phyloP scores from a whole-genome alignment of 2,329 filamentous ascomycete genomes.

The Talaromyces amestolkiae region DNA sequence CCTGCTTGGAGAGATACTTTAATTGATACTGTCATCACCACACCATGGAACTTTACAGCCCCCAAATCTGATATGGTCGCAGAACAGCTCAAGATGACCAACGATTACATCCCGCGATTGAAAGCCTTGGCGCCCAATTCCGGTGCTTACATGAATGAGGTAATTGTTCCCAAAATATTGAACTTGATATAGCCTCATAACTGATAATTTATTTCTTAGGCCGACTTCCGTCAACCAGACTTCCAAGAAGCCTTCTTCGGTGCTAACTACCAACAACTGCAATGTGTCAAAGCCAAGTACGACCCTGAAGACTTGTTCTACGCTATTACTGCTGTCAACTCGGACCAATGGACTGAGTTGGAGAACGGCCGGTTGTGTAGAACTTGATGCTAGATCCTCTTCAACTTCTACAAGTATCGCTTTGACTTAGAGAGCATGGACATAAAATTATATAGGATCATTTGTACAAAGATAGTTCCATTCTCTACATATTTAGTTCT shows the following conservation, averaged over 20 bases:
- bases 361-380: conserved; percentile 15
- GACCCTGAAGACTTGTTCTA: conserved; percentile 38
- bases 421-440: not conserved
- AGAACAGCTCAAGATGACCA: conserved; percentile 39
- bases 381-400: not conserved
- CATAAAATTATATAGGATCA: not conserved
- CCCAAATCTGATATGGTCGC: conserved; percentile 37
- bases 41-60: conserved; percentile 39
- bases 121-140: conserved; percentile 40
- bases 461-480: not conserved
- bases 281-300: conserved; percentile 18
- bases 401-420: not conserved
- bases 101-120: conserved; percentile 40
- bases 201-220: conserved; percentile 21
- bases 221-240: conserved; percentile 19
- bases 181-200: not conserved
- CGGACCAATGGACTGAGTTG: conserved; percentile 34
- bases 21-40: conserved; percentile 37
- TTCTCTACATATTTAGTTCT: not conserved
- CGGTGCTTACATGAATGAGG: conserved; percentile 43
- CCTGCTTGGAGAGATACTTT: conserved; percentile 40
- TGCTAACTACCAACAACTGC: conserved; percentile 14
- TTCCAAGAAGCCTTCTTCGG: conserved; percentile 20
- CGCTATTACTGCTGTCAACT: conserved; percentile 39
- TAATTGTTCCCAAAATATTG: not conserved